These are phyloP conservation scores for Drechmeria coniospora DNA, from an alignment of 2,329 filamentous ascomycete species.

Conservation along the genomic window DNA sequence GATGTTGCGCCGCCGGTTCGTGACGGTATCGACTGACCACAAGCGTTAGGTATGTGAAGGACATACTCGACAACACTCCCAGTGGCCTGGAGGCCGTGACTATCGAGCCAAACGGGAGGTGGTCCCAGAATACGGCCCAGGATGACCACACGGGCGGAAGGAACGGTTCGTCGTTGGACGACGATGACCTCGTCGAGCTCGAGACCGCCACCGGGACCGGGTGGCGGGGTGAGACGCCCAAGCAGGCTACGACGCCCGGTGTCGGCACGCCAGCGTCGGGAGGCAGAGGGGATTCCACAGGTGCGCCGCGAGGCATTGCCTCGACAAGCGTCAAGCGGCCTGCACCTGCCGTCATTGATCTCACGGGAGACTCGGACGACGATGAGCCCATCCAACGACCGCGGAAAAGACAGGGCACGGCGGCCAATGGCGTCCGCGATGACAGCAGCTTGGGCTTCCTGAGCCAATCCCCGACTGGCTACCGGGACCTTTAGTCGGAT, in stretches of 20 bases:
- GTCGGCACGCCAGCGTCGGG: constrained; percentile 23
- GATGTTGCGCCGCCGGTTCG: too few species aligned
- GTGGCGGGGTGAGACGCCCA: constrained; percentile 21
- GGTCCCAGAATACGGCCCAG: constrained; percentile 34
- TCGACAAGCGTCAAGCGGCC: constrained; percentile 31
- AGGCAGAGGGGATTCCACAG: constrained; percentile 18
- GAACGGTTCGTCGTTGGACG: constrained; percentile 15
- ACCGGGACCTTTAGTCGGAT: constrained; percentile 8
- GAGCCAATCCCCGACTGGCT: constrained; percentile 10
- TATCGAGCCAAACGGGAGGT: constrained; percentile 74
- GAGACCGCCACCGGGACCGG: constrained; percentile 25
- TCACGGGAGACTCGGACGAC: constrained; percentile 41
- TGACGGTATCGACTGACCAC: too few species aligned
- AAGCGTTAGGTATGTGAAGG: constrained; percentile 58
- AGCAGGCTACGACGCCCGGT: constrained; percentile 17
- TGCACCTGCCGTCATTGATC: constrained; percentile 38
- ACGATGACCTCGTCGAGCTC: constrained; percentile 36
- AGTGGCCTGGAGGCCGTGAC: constrained; percentile 67
- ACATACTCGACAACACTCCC: constrained; percentile 65
- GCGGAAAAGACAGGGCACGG: constrained; percentile 28
- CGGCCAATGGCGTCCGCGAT: constrained; percentile 10
- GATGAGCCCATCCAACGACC: constrained; percentile 30
- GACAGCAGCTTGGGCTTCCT: constrained; percentile 7
- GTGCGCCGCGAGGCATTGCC: constrained; percentile 17
- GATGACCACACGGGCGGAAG: constrained; percentile 13